A percentile compares a stretch with the other conserved stretches of the same genome.
Evolutionary conservation across 1,284 basidiomycete species (phyloP).

Genomic region (Mycosarcoma mackinlayi): DNA sequence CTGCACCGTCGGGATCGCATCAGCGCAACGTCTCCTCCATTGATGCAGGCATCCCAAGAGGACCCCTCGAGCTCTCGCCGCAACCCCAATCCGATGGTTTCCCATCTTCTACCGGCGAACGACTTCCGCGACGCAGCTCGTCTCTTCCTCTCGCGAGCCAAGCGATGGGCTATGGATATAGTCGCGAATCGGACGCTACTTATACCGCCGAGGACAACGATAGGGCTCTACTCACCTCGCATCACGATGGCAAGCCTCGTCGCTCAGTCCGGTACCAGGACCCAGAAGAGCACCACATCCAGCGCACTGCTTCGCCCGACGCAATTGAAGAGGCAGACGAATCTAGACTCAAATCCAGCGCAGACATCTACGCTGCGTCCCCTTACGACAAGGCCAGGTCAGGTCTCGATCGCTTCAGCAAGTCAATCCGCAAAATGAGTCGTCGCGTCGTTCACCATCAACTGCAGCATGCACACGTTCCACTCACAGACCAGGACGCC

Average conservation of each 20-base stretch:
- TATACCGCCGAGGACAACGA: constrained; percentile 33
- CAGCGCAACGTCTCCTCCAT: constrained; percentile 28
- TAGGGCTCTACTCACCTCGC: constrained; percentile 33
- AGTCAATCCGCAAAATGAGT: constrained; percentile 76
- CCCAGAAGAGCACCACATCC: constrained; percentile 6
- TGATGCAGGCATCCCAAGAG: constrained; percentile 38
- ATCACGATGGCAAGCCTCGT: constrained; percentile 12
- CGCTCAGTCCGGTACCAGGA: constrained; percentile 17
- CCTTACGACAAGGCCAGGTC: constrained; percentile 33
- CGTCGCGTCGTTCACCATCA: constrained; percentile 81
- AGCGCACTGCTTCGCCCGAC: constrained; percentile 38
- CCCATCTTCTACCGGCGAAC: not conserved
- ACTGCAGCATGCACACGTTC: constrained; percentile 33
- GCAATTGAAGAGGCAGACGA: constrained; percentile 30
- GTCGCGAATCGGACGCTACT: constrained; percentile 30
- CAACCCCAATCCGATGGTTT: not conserved
- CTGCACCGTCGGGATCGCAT: constrained; percentile 15
- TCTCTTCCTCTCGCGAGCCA: constrained; percentile 15
- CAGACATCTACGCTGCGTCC: constrained; percentile 40
- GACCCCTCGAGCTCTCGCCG: constrained; percentile 32
- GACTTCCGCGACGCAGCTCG: constrained; percentile 22
- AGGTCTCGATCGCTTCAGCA: constrained; percentile 51
- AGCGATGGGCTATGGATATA: constrained; percentile 14
- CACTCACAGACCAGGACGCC: constrained; percentile 41
- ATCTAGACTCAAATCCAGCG: constrained; percentile 33